Evolutionary conservation across 2,329 filamentous ascomycete genomes (phyloP).

Genomic region (Ceratocystiopsis brevicomis): DNA sequence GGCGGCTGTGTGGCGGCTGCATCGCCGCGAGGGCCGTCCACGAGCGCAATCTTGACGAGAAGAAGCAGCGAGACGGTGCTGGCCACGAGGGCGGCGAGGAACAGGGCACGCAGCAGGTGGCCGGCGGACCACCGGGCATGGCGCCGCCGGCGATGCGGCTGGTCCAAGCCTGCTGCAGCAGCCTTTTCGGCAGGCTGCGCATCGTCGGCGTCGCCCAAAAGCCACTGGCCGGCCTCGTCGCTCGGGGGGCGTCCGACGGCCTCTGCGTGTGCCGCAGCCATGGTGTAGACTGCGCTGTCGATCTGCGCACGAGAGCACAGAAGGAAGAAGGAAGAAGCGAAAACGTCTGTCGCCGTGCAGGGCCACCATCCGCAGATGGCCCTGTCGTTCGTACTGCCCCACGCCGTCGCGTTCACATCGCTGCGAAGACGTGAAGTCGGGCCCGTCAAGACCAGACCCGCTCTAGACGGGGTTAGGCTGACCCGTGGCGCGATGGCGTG

Average conservation of each 20-base stretch:
- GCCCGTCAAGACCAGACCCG: no score
- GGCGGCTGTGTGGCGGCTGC: no score
- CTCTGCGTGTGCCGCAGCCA: background rate
- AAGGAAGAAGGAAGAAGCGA: background rate
- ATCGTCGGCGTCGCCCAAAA: no score
- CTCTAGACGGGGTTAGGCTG: no score
- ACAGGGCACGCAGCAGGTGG: slow-evolving; percentile 1
- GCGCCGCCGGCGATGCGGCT: no score
- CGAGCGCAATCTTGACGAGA: slow-evolving; percentile 7
- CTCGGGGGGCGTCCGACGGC: background rate
- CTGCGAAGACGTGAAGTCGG: background rate
- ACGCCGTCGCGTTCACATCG: background rate
- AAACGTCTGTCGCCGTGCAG: background rate
- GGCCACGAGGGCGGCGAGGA: background rate
- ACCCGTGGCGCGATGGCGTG: background rate
- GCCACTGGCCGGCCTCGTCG: background rate
- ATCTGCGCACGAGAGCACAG: background rate
- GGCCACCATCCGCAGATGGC: background rate
- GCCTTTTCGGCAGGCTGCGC: background rate
- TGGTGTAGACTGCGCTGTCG: background rate
- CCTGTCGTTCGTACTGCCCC: no score
- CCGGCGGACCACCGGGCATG: background rate
- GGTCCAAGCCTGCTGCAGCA: no score
- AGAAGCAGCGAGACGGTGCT: slow-evolving; percentile 5
- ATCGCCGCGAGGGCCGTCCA: background rate